Conservation (phyloP, 139 green algal genomes). For the Pseudopediastrum boryanum region DNA sequence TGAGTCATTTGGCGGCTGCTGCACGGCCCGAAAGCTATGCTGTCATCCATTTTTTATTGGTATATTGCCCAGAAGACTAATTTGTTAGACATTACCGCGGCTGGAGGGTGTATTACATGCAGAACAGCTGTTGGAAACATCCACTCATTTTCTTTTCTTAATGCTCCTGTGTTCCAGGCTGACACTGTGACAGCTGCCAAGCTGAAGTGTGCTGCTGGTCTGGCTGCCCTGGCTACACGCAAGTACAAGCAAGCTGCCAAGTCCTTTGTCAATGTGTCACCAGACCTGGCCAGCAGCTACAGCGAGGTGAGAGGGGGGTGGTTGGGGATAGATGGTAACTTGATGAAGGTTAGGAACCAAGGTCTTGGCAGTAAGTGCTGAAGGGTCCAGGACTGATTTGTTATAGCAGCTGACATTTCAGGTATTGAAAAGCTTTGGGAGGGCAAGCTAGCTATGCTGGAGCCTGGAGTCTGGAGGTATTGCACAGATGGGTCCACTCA, state of each 20-base stretch:
- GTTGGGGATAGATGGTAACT: neutral
- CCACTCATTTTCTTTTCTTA: no score
- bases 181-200: conserved; percentile 62
- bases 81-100: no score
- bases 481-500: no score
- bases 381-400: neutral
- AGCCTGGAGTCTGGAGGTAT: no score
- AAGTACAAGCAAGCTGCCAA: conserved; percentile 85
- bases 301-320: conserved; percentile 63
- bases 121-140: no score
- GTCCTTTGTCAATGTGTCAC: conserved; percentile 67
- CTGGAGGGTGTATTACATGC: no score
- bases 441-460: neutral
- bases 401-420: neutral
- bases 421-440: neutral
- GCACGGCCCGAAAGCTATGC: no score
- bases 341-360: no score
- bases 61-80: no score
- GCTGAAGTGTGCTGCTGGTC: conserved; percentile 65
- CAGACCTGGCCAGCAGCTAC: conserved; percentile 79
- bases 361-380: no score
- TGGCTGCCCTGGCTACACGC: conserved; percentile 62
- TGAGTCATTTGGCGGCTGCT: no score
- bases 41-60: no score
- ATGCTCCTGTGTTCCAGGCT: conserved; percentile 29